phyloP scores from a whole-genome alignment of 2,329 filamentous ascomycete species.

The Fusarium nisikadoi region DNA sequence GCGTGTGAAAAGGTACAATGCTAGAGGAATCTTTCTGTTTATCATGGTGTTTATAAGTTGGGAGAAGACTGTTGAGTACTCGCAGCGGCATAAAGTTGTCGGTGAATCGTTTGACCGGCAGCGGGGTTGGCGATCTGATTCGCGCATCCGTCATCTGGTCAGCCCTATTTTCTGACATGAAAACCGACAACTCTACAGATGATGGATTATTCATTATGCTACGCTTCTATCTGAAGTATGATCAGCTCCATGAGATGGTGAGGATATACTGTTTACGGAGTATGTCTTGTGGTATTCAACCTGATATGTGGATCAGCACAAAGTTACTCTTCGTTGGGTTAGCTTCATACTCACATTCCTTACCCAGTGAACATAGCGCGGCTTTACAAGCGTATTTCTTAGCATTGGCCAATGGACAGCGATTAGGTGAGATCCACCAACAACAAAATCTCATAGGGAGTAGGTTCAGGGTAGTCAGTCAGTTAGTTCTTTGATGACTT shows the following conservation, averaged over 20 bases:
- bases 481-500: neutral
- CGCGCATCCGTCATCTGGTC: neutral
- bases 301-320: too few species aligned
- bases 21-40: neutral
- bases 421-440: neutral
- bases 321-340: neutral
- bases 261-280: neutral
- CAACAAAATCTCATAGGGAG: rapidly evolving
- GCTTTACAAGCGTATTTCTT: neutral
- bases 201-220: neutral
- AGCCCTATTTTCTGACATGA: neutral
- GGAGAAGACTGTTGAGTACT: rapidly evolving
- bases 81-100: neutral
- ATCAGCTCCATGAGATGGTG: rapidly evolving
- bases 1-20: slow-evolving; percentile 8
- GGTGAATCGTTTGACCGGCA: neutral
- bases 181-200: too few species aligned
- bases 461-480: neutral
- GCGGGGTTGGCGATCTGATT: neutral
- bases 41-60: neutral
- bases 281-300: neutral
- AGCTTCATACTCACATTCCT: neutral
- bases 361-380: neutral
- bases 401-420: neutral
- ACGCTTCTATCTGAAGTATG: too few species aligned